phyloP scores from a whole-genome alignment of 768 basidiomycete genomes.

The Austroboletus eburneus region DNA sequence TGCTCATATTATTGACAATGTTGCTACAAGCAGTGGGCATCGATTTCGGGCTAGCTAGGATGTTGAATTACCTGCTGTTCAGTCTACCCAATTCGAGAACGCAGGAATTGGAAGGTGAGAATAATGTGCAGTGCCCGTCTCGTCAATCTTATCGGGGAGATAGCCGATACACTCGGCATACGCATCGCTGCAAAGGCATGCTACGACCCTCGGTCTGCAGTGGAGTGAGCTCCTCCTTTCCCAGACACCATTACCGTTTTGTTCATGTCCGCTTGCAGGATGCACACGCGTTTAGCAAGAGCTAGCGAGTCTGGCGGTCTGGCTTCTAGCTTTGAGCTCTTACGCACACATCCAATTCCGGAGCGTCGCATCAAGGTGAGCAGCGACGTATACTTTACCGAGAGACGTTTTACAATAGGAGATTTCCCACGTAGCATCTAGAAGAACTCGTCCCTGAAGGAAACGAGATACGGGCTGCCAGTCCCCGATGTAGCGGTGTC shows the following conservation, averaged over 20 bases:
- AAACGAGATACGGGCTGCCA: constrained; percentile 49
- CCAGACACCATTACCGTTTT: background rate
- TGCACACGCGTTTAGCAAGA: constrained; percentile 65
- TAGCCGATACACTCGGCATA: constrained; percentile 86
- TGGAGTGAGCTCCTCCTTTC: constrained; percentile 43
- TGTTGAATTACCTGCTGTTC: constrained; percentile 49
- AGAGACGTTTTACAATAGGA: background rate
- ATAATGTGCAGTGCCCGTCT: background rate
- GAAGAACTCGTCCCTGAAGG: constrained; percentile 55
- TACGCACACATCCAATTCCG: constrained; percentile 79
- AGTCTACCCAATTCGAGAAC: constrained; percentile 81
- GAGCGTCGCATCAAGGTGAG: constrained; percentile 67
- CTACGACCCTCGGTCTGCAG: constrained; percentile 75
- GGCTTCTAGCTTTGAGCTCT: constrained; percentile 47
- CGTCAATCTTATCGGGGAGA: constrained; percentile 1
- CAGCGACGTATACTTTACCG: background rate
- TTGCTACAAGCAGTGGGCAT: constrained; percentile 49
- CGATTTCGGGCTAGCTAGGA: constrained; percentile 47
- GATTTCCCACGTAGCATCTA: constrained; percentile 37
- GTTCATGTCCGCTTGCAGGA: constrained; percentile 36
- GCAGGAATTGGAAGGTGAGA: constrained; percentile 74
- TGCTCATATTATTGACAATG: constrained; percentile 39
- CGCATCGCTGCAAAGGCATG: constrained; percentile 79
- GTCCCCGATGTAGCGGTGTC: constrained; percentile 48
- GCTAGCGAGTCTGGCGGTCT: constrained; percentile 42